phyloP scores from a whole-genome alignment of 306 rosid genomes.

The Lathyrus sativus region DNA sequence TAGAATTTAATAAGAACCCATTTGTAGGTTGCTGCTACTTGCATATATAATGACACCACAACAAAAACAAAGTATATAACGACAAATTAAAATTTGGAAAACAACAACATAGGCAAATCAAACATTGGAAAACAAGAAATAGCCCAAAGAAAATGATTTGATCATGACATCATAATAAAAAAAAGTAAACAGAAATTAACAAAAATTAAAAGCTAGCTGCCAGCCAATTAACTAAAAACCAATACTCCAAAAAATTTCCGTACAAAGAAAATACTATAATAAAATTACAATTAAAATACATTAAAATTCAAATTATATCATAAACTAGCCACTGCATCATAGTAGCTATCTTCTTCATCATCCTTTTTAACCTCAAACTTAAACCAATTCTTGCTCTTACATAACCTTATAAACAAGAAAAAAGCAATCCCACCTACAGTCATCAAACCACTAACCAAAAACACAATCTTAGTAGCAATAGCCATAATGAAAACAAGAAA shows the following conservation, averaged over 20 bases:
- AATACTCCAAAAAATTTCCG: not conserved
- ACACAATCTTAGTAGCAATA: slow-evolving; percentile 51
- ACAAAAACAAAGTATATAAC: not conserved
- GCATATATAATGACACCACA: too few relatives aligned
- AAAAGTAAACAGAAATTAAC: not conserved
- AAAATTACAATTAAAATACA: not conserved
- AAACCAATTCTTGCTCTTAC: slow-evolving; percentile 40
- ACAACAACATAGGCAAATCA: not conserved
- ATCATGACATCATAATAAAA: not conserved
- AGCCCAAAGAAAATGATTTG: not conserved
- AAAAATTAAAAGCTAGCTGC: not conserved
- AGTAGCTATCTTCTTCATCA: not conserved
- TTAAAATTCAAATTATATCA: not conserved
- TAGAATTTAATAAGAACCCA: too few relatives aligned
- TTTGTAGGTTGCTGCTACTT: too few relatives aligned
- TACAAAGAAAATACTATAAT: not conserved
- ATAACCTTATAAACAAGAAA: slow-evolving; percentile 45
- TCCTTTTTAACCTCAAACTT: not conserved
- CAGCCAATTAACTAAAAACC: not conserved
- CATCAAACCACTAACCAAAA: slow-evolving; percentile 52
- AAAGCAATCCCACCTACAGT: slow-evolving; percentile 47
- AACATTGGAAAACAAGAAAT: not conserved
- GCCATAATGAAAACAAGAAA: slow-evolving; percentile 51
- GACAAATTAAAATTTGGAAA: not conserved
- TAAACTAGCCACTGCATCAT: not conserved